Evolutionary conservation across 352 stramenopile genomes (phyloP), one percentile per base, ranked within the genome.

Genomic region (Aphanomyces astaci): DNA sequence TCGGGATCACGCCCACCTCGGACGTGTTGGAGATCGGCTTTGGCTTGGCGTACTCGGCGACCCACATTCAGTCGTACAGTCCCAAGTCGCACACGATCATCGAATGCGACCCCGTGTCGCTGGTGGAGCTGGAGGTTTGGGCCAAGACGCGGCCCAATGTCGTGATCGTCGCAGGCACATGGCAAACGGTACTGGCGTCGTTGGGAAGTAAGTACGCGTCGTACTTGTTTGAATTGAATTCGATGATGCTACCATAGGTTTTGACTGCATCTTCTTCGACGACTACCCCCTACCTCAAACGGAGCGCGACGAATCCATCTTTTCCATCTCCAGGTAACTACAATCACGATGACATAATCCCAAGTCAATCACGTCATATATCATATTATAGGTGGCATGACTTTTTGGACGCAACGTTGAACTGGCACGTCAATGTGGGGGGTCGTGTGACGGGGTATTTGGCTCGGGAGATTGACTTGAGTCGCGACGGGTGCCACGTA

Each of bases 11-110:
- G 25, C 51, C 48, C 19, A 71, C 46, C 11, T 80, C 82, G 63
- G 66, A 77, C 25, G 87, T 95, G 65, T 77, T 96, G 31, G 86
- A 96, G 72, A 92, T 96, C 64, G 88, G 88, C 69, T 96, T 94
- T 62, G 88, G 87, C 0, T 74, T 92, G 39, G 88, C 81, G 19
- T 95, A 90, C 73, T 94, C 84, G 62, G 85, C 85, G 11, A 75
- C 80, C 57, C 79, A 63, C 59, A 87, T 95, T 67, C 85, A 94
- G 74, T 59, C 66, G 24, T 84, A 78, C 49, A 45, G 25, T 4
- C 86, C 87, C 13, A 67, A 55, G 45, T 74, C 48, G 10, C 86
- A 95, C 64, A 82, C 80, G 15, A 85, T 96, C 65, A 79, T 96
- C 45, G 87, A 96, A 69, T 93, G 85, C 64, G 87, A 94, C 65